Conservation (phyloP, 2,329 filamentous ascomycete genomes). For the Colletotrichum tofieldiae region DNA sequence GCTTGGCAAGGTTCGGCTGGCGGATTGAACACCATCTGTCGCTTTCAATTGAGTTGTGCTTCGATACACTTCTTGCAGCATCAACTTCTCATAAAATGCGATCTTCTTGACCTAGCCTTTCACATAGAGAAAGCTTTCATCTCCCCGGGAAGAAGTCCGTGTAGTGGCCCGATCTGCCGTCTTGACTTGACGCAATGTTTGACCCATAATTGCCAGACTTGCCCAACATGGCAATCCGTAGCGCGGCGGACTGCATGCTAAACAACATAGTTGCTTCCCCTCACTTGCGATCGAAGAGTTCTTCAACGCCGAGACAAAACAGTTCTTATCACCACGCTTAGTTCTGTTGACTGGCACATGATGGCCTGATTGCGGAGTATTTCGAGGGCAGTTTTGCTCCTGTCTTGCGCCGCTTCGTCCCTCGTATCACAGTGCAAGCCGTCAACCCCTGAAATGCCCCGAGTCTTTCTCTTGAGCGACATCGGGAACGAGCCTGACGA, state of each 20-base stretch:
- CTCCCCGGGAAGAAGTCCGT: not conserved
- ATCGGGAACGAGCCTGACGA: slow-evolving; percentile 58
- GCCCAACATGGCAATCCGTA: not conserved
- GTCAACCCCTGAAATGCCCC: slow-evolving; percentile 40
- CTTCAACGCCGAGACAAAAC: too few relatives aligned
- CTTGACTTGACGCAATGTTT: not conserved
- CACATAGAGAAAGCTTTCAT: not conserved
- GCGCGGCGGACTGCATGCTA: not conserved
- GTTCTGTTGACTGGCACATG: too few relatives aligned
- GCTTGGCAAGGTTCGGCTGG: not conserved
- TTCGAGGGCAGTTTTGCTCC: not conserved
- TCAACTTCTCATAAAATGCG: too few relatives aligned
- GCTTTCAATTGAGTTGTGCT: not conserved
- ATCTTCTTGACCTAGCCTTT: not conserved
- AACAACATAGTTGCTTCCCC: not conserved
- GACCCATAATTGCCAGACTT: not conserved
- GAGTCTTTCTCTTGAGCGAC: slow-evolving; percentile 54
- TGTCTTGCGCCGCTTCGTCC: not conserved
- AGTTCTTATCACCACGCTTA: not conserved
- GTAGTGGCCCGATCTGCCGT: not conserved
- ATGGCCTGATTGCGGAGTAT: not conserved
- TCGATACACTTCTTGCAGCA: too few relatives aligned
- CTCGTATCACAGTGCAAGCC: slow-evolving; percentile 3
- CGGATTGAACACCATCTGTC: not conserved
- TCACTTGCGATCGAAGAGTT: not conserved